Conservation (phyloP, 495 filamentous ascomycete species). For the Neurospora hispaniola region DNA sequence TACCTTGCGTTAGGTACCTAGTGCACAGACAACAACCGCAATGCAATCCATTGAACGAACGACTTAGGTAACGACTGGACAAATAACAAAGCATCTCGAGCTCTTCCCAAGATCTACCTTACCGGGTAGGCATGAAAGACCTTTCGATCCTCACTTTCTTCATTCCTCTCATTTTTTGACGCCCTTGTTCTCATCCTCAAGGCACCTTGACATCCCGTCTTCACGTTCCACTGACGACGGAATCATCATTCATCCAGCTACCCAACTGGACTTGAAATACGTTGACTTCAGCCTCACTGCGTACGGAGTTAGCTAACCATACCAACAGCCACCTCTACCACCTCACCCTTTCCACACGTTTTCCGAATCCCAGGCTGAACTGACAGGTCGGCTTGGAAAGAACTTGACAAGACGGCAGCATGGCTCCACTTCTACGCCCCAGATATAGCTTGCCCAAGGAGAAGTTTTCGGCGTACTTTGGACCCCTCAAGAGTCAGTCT, state of each 20-base stretch:
- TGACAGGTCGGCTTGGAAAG: neutral
- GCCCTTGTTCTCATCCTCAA: neutral
- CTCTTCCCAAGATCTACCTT: neutral
- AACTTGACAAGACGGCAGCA: slow-evolving; percentile 7
- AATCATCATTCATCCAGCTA: neutral
- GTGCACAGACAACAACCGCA: neutral
- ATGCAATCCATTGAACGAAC: neutral
- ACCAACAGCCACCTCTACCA: neutral
- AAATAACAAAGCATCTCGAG: neutral
- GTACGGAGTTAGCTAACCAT: neutral
- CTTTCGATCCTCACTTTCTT: neutral
- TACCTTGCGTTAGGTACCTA: neutral
- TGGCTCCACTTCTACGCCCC: slow-evolving; percentile 41
- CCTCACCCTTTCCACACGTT: neutral
- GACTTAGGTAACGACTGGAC: neutral
- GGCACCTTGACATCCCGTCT: neutral
- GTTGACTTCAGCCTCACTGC: neutral
- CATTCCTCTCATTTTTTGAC: neutral
- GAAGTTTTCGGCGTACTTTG: slow-evolving; percentile 48
- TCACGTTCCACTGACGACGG: neutral
- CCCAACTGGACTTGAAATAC: neutral
- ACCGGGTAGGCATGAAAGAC: neutral
- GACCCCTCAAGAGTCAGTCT: slow-evolving; percentile 45
- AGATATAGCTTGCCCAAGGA: slow-evolving; percentile 52
- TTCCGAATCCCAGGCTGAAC: neutral